Evolutionary conservation across 306 rosid species (phyloP), one percentile per base, ranked within the genome.

Genomic region (Notholithocarpus densiflorus): DNA sequence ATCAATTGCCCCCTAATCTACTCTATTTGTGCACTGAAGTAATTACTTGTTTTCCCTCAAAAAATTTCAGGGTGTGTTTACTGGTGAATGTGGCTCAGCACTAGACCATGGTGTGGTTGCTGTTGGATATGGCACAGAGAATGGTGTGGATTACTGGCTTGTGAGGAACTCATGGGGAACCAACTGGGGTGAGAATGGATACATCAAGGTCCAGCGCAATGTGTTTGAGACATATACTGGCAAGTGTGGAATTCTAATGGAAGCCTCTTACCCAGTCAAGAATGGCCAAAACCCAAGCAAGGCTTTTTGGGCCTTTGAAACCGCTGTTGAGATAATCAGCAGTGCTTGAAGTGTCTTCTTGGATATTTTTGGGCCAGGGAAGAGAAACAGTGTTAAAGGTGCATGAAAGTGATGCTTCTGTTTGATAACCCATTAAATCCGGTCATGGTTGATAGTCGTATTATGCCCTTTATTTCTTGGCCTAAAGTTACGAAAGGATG

Each of bases 131-230:
- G 98, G 98, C 20, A 80, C 82, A 15, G 98, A 92, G 82, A 86
- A 92, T 60, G 98, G 96, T 14, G 60, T 79, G 7, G 99, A 95
- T 64, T 95, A 91, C 81, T 93, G 99, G 99, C 86, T 95, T 1
- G 96, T 93, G 78, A 93, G 98, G 90, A 95, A 95, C 75, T 95
- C 98, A 19, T 95, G 99, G 99, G 99, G 99, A 59, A 77, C 79
- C 62, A 65, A 32, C 5, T 95, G 99, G 98, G 98, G 99, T 20
- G 98, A 95, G 82, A 80, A 83, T 65, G 99, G 99, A 5, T 95
- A 95, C 81, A 80, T 95, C 86, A 95, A 88, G 84, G 15, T 95
- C 0, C 78, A 95, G 75, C 91, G 99, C 15, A 95, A 95, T 23
- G 81, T 83, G 52, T 53, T 19, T 29, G 13, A 71, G 56, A 52